Evolutionary conservation across 768 basidiomycete species (phyloP).

Genomic region (Podaxis rugospora): DNA sequence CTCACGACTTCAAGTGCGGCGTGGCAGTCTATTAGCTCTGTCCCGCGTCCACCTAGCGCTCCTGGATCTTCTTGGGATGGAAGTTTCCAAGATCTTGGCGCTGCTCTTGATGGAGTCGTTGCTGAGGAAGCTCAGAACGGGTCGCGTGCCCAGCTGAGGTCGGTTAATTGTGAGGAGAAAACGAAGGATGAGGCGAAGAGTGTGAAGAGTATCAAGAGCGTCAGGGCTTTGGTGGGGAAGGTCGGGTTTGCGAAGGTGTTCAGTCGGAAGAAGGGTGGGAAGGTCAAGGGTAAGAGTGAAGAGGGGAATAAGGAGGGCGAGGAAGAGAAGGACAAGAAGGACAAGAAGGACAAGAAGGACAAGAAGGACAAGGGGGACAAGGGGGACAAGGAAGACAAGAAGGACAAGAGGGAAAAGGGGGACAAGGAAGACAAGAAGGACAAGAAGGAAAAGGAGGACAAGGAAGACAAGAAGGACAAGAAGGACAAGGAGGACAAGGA

Average conservation of each 20-base stretch:
- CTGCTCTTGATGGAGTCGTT: background rate
- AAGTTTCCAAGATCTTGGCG: constrained; percentile 4
- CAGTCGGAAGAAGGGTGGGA: background rate
- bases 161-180: background rate
- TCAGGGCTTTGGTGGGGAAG: background rate
- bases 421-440: background rate
- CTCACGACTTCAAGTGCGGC: constrained; percentile 23
- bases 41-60: constrained; percentile 13
- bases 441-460: background rate
- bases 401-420: background rate
- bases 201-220: background rate
- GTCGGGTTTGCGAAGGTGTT: background rate
- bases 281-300: background rate
- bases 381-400: background rate
- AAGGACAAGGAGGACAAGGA: background rate
- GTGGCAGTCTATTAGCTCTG: constrained; percentile 22
- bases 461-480: background rate
- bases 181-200: background rate
- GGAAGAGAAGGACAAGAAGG: background rate
- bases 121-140: background rate
- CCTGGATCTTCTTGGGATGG: constrained; percentile 9
- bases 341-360: too few species aligned
- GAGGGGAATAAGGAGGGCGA: background rate
- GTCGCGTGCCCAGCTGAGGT: background rate
- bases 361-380: background rate